These are phyloP conservation scores for Hygrocybe punicea DNA, from an alignment of 768 basidiomycete species.

Conservation along the genomic window DNA sequence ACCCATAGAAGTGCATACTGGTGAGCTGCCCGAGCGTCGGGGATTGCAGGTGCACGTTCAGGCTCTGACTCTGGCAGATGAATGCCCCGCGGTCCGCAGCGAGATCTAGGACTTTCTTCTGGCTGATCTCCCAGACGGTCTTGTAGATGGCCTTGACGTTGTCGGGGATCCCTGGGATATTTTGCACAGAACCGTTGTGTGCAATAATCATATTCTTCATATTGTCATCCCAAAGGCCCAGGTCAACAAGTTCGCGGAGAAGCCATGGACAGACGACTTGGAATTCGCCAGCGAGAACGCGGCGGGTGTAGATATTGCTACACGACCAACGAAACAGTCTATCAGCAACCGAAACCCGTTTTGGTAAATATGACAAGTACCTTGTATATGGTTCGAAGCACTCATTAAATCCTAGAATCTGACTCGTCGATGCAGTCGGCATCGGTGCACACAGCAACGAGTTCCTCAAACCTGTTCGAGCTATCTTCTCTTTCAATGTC, in stretches of 20 bases:
- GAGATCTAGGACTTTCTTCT: slow-evolving; percentile 97
- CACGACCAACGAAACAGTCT: slow-evolving; percentile 5
- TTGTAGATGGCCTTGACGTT: slow-evolving; percentile 98
- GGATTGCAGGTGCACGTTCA: slow-evolving; percentile 89
- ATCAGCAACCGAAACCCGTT: slow-evolving; percentile 6
- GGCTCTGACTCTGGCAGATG: slow-evolving; percentile 93
- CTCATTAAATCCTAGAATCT: slow-evolving; percentile 97
- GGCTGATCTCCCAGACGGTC: slow-evolving; percentile 99
- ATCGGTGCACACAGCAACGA: slow-evolving; percentile 92
- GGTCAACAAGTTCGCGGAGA: slow-evolving; percentile 94
- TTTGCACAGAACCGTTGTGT: slow-evolving; percentile 85
- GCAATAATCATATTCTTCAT: slow-evolving; percentile 99
- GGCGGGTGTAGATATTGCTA: slow-evolving; percentile 97
- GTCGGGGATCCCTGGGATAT: slow-evolving; percentile 82
- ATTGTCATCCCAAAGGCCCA: slow-evolving; percentile 92
- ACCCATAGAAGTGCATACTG: slow-evolving; percentile 98
- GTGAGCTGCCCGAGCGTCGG: slow-evolving; percentile 91
- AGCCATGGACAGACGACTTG: slow-evolving; percentile 99
- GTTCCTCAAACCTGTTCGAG: slow-evolving; percentile 78
- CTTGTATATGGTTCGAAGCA: slow-evolving; percentile 99
- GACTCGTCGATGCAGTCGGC: slow-evolving; percentile 98
- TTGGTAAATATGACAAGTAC: slow-evolving; percentile 34
- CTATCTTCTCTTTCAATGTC: slow-evolving; percentile 80
- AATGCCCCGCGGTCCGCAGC: slow-evolving; percentile 98
- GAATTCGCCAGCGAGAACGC: slow-evolving; percentile 99